Conservation (phyloP, 2,329 filamentous ascomycete species). For the Pyrenophora tritici-repentis region DNA sequence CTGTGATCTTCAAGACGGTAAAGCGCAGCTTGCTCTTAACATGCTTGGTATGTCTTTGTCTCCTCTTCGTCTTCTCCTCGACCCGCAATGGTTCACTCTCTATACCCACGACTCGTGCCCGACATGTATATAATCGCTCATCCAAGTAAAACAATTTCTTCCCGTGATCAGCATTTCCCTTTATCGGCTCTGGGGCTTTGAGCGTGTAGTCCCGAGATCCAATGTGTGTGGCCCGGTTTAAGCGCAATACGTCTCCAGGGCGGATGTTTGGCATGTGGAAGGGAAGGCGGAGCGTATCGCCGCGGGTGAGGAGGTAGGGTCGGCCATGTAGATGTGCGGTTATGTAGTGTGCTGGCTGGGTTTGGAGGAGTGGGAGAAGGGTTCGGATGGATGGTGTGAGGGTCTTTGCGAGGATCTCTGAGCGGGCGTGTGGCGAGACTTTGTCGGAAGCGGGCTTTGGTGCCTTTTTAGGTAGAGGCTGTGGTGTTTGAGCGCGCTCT, state of each 20-base stretch:
- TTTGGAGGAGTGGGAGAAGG: slow-evolving; percentile 72
- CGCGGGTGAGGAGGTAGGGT: slow-evolving; percentile 75
- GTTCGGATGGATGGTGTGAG: slow-evolving; percentile 62
- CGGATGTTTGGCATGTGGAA: slow-evolving; percentile 56
- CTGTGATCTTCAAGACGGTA: slow-evolving; percentile 82
- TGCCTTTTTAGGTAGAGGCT: slow-evolving; percentile 20
- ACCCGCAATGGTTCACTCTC: slow-evolving; percentile 69
- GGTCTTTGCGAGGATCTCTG: slow-evolving; percentile 37
- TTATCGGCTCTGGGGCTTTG: slow-evolving; percentile 55
- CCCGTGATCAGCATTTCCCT: slow-evolving; percentile 36
- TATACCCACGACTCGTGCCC: slow-evolving; percentile 80
- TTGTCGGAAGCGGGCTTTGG: slow-evolving; percentile 19
- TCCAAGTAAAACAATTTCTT: slow-evolving; percentile 68
- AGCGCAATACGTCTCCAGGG: slow-evolving; percentile 82
- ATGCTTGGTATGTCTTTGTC: slow-evolving; percentile 68
- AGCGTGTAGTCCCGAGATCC: slow-evolving; percentile 91
- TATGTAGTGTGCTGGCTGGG: slow-evolving; percentile 78
- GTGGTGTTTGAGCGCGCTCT: slow-evolving; percentile 25
- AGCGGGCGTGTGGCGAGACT: slow-evolving; percentile 25
- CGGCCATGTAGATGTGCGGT: slow-evolving; percentile 78
- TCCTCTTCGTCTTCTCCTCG: slow-evolving; percentile 66
- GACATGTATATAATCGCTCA: slow-evolving; percentile 80
- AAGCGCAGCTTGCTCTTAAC: slow-evolving; percentile 90
- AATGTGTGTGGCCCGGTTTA: slow-evolving; percentile 82
- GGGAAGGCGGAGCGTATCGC: slow-evolving; percentile 56